Percentiles rank a stretch among this genome's conserved stretches.
phyloP scores from a whole-genome alignment of 2,329 filamentous ascomycete genomes.

The Aspergillus fijiensis region DNA sequence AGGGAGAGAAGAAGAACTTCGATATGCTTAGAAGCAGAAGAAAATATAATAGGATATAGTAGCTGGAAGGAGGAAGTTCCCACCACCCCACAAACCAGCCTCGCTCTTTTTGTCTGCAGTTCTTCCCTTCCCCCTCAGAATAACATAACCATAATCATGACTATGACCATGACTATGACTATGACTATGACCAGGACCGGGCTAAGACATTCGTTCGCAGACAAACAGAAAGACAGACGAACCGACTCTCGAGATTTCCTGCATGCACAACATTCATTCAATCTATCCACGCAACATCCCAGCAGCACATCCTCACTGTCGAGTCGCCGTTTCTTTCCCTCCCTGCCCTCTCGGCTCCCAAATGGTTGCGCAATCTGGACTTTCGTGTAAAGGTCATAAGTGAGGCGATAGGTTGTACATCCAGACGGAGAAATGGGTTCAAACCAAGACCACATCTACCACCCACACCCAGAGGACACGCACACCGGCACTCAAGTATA shows the following conservation, averaged over 20 bases:
- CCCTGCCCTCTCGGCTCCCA: neutral
- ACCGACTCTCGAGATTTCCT: neutral
- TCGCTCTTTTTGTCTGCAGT: neutral
- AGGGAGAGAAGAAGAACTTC: neutral
- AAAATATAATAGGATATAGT: neutral
- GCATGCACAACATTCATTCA: neutral
- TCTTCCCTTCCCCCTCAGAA: neutral
- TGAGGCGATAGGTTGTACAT: neutral
- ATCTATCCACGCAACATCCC: neutral
- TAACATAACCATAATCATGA: neutral
- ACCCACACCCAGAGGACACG: neutral
- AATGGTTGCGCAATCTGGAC: neutral
- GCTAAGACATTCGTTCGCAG: neutral
- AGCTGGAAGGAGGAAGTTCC: neutral
- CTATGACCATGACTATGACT: neutral
- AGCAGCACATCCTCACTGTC: neutral
- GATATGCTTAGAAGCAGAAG: neutral
- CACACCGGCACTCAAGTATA: neutral
- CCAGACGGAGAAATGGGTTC: neutral
- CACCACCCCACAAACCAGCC: neutral
- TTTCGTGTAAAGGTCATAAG: neutral
- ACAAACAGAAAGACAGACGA: neutral
- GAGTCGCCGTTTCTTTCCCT: neutral
- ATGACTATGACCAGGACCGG: neutral
- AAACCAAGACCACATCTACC: neutral